Percentiles rank a stretch among this genome's conserved stretches.
Evolutionary conservation across 192 early-diverging fungal species (phyloP).

Genomic region (Physocladia obscura): DNA sequence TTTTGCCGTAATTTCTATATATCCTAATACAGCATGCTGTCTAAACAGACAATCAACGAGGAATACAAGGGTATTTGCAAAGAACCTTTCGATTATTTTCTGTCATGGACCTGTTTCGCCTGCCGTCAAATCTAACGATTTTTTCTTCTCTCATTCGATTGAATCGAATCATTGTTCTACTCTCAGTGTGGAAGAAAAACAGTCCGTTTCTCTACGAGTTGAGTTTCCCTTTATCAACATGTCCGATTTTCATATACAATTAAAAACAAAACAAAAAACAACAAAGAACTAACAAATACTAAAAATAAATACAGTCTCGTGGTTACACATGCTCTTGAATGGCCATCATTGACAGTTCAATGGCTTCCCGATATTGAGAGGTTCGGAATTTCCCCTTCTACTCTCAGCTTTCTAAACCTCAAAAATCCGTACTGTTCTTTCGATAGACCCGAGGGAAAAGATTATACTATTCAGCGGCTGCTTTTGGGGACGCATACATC

Average conservation of each 20-base stretch:
- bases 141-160: background rate
- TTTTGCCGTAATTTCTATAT: background rate
- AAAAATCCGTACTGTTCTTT: background rate
- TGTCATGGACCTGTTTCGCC: background rate
- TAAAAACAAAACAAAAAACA: background rate
- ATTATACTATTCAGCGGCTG: slow-evolving; percentile 86
- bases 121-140: background rate
- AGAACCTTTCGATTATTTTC: background rate
- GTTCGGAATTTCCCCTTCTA: slow-evolving; percentile 37
- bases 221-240: slow-evolving; percentile 1
- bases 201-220: slow-evolving; percentile 96
- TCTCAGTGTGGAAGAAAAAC: slow-evolving; percentile 94
- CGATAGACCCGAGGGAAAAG: slow-evolving; percentile 80
- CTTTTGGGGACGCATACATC: slow-evolving; percentile 96
- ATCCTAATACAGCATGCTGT: background rate
- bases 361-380: slow-evolving; percentile 94
- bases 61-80: slow-evolving; percentile 40
- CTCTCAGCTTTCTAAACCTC: background rate
- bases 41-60: slow-evolving; percentile 30
- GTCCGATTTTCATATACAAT: background rate
- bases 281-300: background rate
- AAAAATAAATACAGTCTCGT: slow-evolving; percentile 57
- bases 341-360: slow-evolving; percentile 96
- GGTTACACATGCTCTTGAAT: slow-evolving; percentile 96
- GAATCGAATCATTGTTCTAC: too few species aligned